A percentile compares a stretch with the other conserved stretches of the same genome.
phyloP scores from a whole-genome alignment of 2,329 filamentous ascomycete genomes.

The Raffaelea ambrosiae region DNA sequence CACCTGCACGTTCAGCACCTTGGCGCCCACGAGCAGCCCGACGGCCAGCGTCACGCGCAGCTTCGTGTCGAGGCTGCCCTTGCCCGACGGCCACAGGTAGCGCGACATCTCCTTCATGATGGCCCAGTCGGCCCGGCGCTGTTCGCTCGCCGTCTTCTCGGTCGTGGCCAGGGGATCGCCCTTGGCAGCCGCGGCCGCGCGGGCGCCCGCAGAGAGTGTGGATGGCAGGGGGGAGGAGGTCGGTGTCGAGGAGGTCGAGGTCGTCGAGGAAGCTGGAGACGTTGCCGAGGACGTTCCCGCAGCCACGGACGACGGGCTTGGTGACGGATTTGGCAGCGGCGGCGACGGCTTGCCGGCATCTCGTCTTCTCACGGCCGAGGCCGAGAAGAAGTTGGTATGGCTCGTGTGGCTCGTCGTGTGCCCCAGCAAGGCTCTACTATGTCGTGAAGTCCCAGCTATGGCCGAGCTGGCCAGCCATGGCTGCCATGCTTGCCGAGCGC shows the following conservation, averaged over 20 bases:
- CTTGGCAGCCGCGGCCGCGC: background rate
- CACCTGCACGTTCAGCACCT: constrained; percentile 94
- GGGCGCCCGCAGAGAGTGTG: background rate
- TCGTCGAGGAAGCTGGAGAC: too few relatives aligned
- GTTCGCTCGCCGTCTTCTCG: constrained; percentile 68
- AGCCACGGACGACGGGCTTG: too few relatives aligned
- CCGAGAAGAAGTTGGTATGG: too few relatives aligned
- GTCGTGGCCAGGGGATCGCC: constrained; percentile 53
- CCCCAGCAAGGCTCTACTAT: too few relatives aligned
- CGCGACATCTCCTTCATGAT: constrained; percentile 97
- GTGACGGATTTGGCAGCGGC: too few relatives aligned
- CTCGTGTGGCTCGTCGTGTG: too few relatives aligned
- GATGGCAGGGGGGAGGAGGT: too few relatives aligned
- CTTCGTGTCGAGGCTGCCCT: constrained; percentile 74
- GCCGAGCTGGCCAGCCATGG: background rate
- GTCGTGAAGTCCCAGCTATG: background rate
- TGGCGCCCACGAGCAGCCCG: constrained; percentile 74
- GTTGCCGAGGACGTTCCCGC: too few relatives aligned
- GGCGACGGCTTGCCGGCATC: too few relatives aligned
- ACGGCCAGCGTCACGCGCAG: constrained; percentile 80
- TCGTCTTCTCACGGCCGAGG: too few relatives aligned
- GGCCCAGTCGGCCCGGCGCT: constrained; percentile 94
- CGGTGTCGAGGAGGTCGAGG: too few relatives aligned
- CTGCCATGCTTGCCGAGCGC: constrained; percentile 3
- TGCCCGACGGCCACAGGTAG: constrained; percentile 94